A percentile compares a stretch with the other conserved stretches of the same genome.
Evolutionary conservation across 73 alveolate species (phyloP).

Genomic region (Symbiodinium natans): DNA sequence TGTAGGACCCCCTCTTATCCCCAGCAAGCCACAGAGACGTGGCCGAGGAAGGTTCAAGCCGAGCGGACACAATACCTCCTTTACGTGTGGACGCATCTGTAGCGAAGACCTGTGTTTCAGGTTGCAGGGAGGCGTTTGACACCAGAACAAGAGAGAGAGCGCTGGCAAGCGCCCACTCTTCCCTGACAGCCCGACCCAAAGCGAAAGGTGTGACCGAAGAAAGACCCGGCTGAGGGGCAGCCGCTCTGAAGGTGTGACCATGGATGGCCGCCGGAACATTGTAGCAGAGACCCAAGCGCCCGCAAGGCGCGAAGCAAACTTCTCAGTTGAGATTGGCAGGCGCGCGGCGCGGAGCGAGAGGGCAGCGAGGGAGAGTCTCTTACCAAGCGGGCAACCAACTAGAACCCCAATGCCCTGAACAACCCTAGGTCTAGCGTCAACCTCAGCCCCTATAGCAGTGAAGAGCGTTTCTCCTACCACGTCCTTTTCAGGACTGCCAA

Average conservation of each 20-base stretch:
- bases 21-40: neutral
- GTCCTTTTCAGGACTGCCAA: constrained; percentile 5
- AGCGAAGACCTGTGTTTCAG: neutral
- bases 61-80: neutral
- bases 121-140: neutral
- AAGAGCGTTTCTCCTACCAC: neutral
- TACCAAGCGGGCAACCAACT: neutral
- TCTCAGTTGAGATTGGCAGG: neutral
- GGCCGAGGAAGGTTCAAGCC: neutral
- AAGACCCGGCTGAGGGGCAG: neutral
- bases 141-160: too few species aligned
- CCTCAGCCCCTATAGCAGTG: neutral
- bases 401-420: neutral
- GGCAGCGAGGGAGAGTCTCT: neutral
- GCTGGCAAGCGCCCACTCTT: neutral
- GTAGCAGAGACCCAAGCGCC: neutral
- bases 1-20: neutral
- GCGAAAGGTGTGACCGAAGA: neutral
- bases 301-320: neutral
- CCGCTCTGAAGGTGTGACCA: neutral
- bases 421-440: neutral
- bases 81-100: neutral
- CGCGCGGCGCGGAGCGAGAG: neutral
- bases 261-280: neutral
- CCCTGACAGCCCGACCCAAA: neutral